Evolutionary conservation across 768 basidiomycete genomes (phyloP), one percentile per base, ranked within the genome.

Genomic region (Pulveroboletus sp.): DNA sequence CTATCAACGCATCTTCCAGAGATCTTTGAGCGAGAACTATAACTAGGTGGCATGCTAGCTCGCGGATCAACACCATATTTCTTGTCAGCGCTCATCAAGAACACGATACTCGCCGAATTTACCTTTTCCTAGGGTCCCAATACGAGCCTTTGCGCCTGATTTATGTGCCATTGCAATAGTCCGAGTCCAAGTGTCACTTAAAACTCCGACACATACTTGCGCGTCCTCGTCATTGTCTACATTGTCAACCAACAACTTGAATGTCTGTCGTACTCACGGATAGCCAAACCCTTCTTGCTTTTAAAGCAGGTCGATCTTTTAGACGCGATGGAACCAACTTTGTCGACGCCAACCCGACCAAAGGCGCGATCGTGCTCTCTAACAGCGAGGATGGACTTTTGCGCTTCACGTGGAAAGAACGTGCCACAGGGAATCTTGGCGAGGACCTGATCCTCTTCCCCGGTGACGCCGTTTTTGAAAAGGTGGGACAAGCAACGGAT

Each of bases 391-490:
- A 92, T 55, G 87, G 81, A 6, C 72, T 90, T 41, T 64, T 91
- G 51, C 90, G 86, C 65, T 87, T 92, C 56, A 71, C 79, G 45
- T 92, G 90, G 90, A 87, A 82, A 71, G 82, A 89, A 63, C 73
- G 89, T 58, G 71, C 72, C 12, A 84, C 81, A 3, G 75, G 79
- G 38, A 68, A 68, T 13, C 66, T 76, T 9, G 84, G 84, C 57
- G 89, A 91, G 72, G 93, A 97, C 60, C 70, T 94, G 46, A 91
- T 95, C 53, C 70, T 95, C 45, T 90, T 94, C 66, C 90, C 91
- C 1, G 78, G 80, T 2, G 93, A 97, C 67, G 92, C 93, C 4
- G 79, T 76, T 1, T 91, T 97, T 62, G 75, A 76, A 57, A 86
- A 84, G 66, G 86, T 94, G 10, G 51, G 78, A 2, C 81, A 90